Evolutionary conservation across 1,284 basidiomycete genomes (phyloP), one percentile per base, ranked within the genome.

Genomic region (Kalmanozyma brasiliensis): DNA sequence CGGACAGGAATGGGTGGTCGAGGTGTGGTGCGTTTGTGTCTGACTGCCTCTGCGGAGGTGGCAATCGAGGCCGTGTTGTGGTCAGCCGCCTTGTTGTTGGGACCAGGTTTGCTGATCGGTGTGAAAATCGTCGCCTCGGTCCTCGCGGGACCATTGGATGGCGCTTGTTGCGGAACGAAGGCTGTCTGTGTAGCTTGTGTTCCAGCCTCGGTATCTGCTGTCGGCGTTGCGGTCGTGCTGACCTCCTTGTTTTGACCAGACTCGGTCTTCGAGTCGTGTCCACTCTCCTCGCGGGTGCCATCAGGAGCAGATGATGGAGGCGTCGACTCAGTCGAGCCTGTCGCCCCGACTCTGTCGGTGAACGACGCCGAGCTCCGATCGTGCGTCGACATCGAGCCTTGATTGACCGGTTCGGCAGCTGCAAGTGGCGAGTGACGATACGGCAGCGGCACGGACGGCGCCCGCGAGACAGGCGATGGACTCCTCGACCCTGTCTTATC

Each of bases 371-470:
- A 45, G 29, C 52, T 64, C 17, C 49, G 14, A 13, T 23, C n/a
- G 8, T 46, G 36, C n/a, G 58, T 43, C 30, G 59, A 62, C 8
- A 49, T 9, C 30, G 47, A 52, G 2, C 38, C 47, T 30, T 51
- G 52, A 7, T 38, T 35, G 13, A 46, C 20, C 2, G 40, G 41
- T 14, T 24, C 34, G 6, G 23, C 29, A 8, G 45, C 40, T 8
- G 47, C 37, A 26, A 62, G 30, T 6, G 44, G 38, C 43, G 65
- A 62, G 16, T 49, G 46, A 16, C 59, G 9, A 19, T 64, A 69
- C 34, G 66, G 66, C 35, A 69, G 34, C 13, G 56, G 52, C 16
- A 58, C 51, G 3, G 59, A 52, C 19, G 53, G 65, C 26, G 36
- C 20, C 2, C 53, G 22, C 16, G 19, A 14, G 4, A 47, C 19